Conservation (phyloP, 2,329 filamentous ascomycete genomes). For the Cordyceps javanica region DNA sequence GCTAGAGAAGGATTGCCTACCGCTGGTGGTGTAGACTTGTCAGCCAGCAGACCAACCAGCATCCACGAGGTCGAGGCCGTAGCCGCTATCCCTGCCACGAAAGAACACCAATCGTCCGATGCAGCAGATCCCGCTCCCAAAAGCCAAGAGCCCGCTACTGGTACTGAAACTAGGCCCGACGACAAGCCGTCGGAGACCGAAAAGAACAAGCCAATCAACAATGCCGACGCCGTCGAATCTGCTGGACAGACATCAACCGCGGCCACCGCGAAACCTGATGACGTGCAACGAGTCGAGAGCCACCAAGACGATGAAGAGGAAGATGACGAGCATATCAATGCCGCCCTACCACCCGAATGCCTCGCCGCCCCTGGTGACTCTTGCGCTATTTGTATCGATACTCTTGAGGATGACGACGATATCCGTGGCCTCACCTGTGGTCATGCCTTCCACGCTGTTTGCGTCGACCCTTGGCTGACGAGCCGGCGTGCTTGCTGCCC, state of each 20-base stretch:
- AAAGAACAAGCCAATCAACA: slow-evolving; percentile 14
- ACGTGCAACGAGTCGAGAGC: slow-evolving; percentile 36
- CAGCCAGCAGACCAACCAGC: slow-evolving; percentile 67
- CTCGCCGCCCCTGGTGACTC: slow-evolving; percentile 79
- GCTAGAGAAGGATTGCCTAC: slow-evolving; percentile 79
- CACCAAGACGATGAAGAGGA: slow-evolving; percentile 60
- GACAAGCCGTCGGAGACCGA: slow-evolving; percentile 14
- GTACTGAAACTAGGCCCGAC: slow-evolving; percentile 18
- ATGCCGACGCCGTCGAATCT: slow-evolving; percentile 11
- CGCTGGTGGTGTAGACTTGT: slow-evolving; percentile 72
- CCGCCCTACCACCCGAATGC: slow-evolving; percentile 74
- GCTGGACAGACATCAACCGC: slow-evolving; percentile 21
- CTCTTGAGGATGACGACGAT: slow-evolving; percentile 90
- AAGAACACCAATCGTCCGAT: slow-evolving; percentile 40
- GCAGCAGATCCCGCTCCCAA: slow-evolving; percentile 28
- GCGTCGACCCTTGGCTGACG: slow-evolving; percentile 94
- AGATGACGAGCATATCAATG: slow-evolving; percentile 75
- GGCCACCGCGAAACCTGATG: slow-evolving; percentile 19
- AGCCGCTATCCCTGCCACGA: slow-evolving; percentile 36
- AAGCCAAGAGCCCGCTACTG: slow-evolving; percentile 16
- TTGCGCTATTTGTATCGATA: slow-evolving; percentile 94
- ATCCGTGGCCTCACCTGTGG: slow-evolving; percentile 90
- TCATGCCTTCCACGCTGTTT: slow-evolving; percentile 96
- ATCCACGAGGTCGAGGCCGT: slow-evolving; percentile 60
- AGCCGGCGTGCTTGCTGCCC: slow-evolving; percentile 92